Evolutionary conservation across 2,329 filamentous ascomycete species (phyloP).

Genomic region (Aspergillus costaricaensis): DNA sequence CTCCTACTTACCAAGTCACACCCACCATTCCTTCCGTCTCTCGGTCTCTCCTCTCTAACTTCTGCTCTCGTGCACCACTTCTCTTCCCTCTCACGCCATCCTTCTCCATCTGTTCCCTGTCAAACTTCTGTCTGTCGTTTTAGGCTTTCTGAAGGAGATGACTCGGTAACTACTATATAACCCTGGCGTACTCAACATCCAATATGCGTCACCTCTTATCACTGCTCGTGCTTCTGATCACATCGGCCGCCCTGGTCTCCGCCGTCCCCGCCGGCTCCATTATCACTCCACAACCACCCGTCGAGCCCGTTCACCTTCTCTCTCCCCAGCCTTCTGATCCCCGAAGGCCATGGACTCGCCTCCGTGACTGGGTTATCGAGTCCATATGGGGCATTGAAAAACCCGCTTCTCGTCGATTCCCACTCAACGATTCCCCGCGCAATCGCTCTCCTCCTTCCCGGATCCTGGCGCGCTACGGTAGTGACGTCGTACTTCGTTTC

Average conservation of each 20-base stretch:
- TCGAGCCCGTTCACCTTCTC: conserved; percentile 32
- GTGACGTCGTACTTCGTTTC: conserved; percentile 88
- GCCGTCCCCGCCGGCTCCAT: conserved; percentile 41
- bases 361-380: conserved; percentile 48
- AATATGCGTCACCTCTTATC: conserved; percentile 21
- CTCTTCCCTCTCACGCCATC: background rate
- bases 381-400: conserved; percentile 45
- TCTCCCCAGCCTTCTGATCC: conserved; percentile 31
- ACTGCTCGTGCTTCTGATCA: conserved; percentile 21
- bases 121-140: background rate
- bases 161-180: background rate
- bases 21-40: background rate
- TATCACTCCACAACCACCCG: conserved; percentile 35
- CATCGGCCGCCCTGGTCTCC: conserved; percentile 23
- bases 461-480: conserved; percentile 62
- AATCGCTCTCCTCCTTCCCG: conserved; percentile 37
- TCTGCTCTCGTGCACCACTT: background rate
- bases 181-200: background rate
- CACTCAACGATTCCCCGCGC: conserved; percentile 18
- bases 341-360: conserved; percentile 39
- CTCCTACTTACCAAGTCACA: background rate
- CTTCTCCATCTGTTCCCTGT: background rate
- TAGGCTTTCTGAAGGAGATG: background rate
- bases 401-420: conserved; percentile 25
- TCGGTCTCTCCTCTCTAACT: background rate